Base-by-base conservation (phyloP, 2,329 filamentous ascomycete genomes). In the Arthrobotrys entomopaga region DNA sequence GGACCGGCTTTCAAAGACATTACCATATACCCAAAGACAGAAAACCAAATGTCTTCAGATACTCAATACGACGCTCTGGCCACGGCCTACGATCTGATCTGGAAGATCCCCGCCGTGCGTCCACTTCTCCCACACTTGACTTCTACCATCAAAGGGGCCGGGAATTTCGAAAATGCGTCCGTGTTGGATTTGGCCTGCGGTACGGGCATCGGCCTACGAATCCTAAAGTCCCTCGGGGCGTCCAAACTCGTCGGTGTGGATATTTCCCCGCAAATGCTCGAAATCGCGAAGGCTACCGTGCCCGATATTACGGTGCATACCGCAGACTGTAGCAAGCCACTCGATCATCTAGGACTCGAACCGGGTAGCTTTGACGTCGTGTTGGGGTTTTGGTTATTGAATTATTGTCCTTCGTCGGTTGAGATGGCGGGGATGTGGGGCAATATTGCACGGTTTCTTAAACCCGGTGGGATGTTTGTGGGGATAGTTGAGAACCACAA, bases 401-500 rank as follows among this genome's bases (percentile, higher is more conserved):
- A 50, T 11, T 50, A 50, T 10, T 50, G 46, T 24, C 46, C 46
- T 50, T 50, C 46, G 19, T 50, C 46, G 5, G 46, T 50, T n/a
- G 46, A 50, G 19, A 50, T 50, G 46, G 46, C 46, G 20, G 46
- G 46, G 16, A 50, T 50, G 46, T 50, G 46, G 46, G 19, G 2
- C 7, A 50, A 50, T 50, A 50, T 50, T 19, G 2, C 16, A 16
- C n/a, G 10, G 19, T 50, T 19, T 20, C 19, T 50, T 5, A 50
- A 50, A 22, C 46, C 46, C n/a, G 46, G 46, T 22, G 46, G 46
- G 46, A 50, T 22, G 13, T 50, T 50, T 50, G n/a, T 20, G n/a
- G 46, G 46, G 46, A 50, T 50, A 50, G 13, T 50, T 50, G 46
- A 50, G 46, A 50, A 50, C 46, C 46, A 50, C 19, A 16, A 50